These are phyloP conservation scores for Cladophialophora chaetospira DNA, from an alignment of 2,329 filamentous ascomycete genomes.

Conservation along the genomic window DNA sequence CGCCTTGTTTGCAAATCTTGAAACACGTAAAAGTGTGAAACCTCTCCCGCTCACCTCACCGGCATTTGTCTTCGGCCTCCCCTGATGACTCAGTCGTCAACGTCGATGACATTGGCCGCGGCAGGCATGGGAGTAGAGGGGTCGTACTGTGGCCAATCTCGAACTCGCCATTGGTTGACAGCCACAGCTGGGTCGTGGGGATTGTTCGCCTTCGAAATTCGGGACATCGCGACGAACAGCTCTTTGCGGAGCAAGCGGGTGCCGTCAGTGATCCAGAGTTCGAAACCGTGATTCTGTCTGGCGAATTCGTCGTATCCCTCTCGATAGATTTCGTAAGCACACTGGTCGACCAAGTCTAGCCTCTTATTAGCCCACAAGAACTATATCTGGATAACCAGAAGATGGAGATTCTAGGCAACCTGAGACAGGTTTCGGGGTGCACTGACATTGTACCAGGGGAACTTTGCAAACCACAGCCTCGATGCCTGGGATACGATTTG, in stretches of 20 bases:
- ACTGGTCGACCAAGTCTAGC: conserved; percentile 31
- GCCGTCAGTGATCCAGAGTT: conserved; percentile 15
- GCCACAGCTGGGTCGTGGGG: conserved; percentile 23
- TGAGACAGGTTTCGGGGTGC: no score
- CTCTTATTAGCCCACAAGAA: no score
- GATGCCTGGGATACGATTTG: conserved; percentile 20
- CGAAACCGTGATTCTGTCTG: conserved; percentile 15
- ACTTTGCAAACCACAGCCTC: conserved; percentile 6
- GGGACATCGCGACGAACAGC: conserved; percentile 21
- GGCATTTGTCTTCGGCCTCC: neutral
- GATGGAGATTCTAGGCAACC: no score
- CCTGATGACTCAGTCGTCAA: neutral
- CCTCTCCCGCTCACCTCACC: no score
- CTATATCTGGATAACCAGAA: no score
- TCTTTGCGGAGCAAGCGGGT: conserved; percentile 14
- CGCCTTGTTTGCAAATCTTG: no score
- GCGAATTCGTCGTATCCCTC: conserved; percentile 22
- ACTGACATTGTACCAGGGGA: conserved; percentile 25
- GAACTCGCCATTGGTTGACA: conserved; percentile 19
- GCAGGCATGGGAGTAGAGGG: neutral
- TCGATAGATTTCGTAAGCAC: conserved; percentile 28
- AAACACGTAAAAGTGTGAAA: no score
- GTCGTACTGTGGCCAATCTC: neutral
- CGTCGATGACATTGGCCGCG: neutral
- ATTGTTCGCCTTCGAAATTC: conserved; percentile 13